Base-by-base conservation (phyloP, 2,329 filamentous ascomycete genomes). In the Neophaeococcomyces aloes region DNA sequence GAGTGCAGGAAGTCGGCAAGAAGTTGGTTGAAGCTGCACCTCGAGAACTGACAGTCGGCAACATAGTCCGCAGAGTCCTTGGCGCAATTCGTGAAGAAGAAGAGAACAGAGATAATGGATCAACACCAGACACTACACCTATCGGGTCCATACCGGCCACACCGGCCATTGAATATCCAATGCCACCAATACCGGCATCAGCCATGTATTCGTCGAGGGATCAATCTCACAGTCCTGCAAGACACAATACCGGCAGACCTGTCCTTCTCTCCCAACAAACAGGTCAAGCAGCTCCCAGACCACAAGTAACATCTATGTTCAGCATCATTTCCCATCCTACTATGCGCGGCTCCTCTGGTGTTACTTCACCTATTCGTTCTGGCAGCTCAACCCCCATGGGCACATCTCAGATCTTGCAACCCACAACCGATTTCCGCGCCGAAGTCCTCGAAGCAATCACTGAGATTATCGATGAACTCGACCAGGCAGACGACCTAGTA, bases 401-500 rank as follows among this genome's bases (percentile, higher is more conserved):
- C 34, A 37, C 30, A 15, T 63, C 56, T 2, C 56, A 61, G 13
- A 23, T 50, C 3, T 19, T 19, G 18, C 40, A 7, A 13, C 30
- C 30, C 11, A 37, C 19, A 36, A 75, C 83, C 48, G 83, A 93
- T 50, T 71, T 96, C 46, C 83, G 87, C 48, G 86, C 86, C 11
- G 91, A 96, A 63, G 83, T 96, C 19, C 81, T 95, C 52, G 85
- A 91, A 56, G 91, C 88, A 32, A 95, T 98, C 56, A 81, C 86
- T 56, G 91, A 98, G 62, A 87, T 98, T 48, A 84, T 94, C 62
- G 91, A 98, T 59, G 91, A 98, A 65, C 80, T 98, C 45, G 82
- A 83, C 52, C 83, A 89, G 59, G 87, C 87, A 6, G 91, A 95
- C 59, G 86, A 94, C 58, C 87, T 94, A 63, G 93, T 98, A 55